These are phyloP conservation scores for Scytalidium lignicola DNA, from an alignment of 2,329 filamentous ascomycete species.

Conservation along the genomic window DNA sequence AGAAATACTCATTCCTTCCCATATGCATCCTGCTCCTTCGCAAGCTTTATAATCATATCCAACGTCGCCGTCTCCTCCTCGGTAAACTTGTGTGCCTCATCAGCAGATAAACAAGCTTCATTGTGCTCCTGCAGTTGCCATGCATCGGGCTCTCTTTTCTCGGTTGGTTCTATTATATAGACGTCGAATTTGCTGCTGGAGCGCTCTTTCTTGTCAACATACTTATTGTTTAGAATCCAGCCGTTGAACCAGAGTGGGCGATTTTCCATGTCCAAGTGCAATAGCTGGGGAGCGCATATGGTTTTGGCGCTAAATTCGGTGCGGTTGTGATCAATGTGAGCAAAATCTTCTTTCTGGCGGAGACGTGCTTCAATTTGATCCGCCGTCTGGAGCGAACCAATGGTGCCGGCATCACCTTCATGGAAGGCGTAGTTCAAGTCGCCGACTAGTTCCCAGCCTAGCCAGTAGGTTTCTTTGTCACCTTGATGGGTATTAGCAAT, in stretches of 20 bases:
- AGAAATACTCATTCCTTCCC: slow-evolving; percentile 11
- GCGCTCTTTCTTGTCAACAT: slow-evolving; percentile 28
- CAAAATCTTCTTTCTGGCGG: slow-evolving; percentile 8
- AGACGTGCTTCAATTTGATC: slow-evolving; percentile 5
- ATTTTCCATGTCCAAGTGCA: slow-evolving; percentile 36
- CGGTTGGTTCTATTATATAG: slow-evolving; percentile 27
- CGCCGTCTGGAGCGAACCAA: slow-evolving; percentile 22
- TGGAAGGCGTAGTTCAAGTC: slow-evolving; percentile 39
- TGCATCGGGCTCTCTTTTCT: slow-evolving; percentile 20
- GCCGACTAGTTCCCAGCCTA: slow-evolving; percentile 41
- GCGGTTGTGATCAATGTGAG: slow-evolving; percentile 4
- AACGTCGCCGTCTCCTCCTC: slow-evolving; percentile 22
- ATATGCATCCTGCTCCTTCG: slow-evolving; percentile 13
- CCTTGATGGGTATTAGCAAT: slow-evolving; percentile 21
- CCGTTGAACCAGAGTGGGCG: slow-evolving; percentile 43
- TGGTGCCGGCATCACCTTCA: slow-evolving; percentile 31
- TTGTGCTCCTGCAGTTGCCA: slow-evolving; percentile 31
- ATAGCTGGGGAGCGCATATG: slow-evolving; percentile 39
- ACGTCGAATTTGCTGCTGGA: slow-evolving; percentile 30
- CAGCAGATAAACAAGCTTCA: slow-evolving; percentile 30
- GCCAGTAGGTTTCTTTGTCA: slow-evolving; percentile 46
- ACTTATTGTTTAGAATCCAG: slow-evolving; percentile 39
- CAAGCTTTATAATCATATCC: slow-evolving; percentile 26
- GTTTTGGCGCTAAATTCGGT: slow-evolving; percentile 22
- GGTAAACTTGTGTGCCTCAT: slow-evolving; percentile 20